A percentile compares a stretch with the other conserved stretches of the same genome.
Conservation (phyloP, 345 rosid genomes). For the Lepidium aucheri region DNA sequence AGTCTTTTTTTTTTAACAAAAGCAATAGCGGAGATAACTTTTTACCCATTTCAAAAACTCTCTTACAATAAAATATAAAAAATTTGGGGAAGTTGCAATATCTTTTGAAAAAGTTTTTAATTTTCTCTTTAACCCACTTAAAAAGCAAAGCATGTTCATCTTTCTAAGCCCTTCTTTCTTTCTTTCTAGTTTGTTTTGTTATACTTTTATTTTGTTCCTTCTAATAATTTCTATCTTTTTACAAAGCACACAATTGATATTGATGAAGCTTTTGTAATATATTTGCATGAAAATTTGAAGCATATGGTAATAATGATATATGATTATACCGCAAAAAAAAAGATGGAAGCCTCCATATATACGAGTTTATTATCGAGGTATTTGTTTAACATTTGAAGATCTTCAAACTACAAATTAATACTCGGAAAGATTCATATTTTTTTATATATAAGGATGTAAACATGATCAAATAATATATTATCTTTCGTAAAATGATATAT, state of each 20-base stretch:
- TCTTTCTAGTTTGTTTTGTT: not conserved
- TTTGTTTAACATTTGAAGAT: not conserved
- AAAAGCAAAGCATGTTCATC: constrained; percentile 14
- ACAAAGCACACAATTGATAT: constrained; percentile 8
- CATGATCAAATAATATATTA: not conserved
- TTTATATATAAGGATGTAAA: not conserved
- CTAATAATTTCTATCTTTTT: constrained; percentile 10
- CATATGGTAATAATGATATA: not conserved
- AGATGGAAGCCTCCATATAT: not conserved
- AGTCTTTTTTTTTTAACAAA: constrained; percentile 14
- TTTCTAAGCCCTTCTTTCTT: constrained; percentile 15
- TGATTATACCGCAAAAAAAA: not conserved
- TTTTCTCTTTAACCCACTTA: constrained; percentile 13
- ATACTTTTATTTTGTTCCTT: not conserved
- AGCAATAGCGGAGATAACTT: constrained; percentile 17
- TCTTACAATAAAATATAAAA: not conserved
- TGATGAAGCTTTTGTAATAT: not conserved
- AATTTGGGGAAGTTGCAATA: not conserved
- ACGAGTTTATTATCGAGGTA: not conserved
- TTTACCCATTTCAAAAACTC: constrained; percentile 18
- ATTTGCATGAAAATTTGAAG: not conserved
- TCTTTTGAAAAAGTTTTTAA: constrained; percentile 9
- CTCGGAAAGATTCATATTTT: not conserved
- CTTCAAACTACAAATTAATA: not conserved
- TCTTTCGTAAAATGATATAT: not conserved